Base-by-base conservation (phyloP, 2,329 filamentous ascomycete species). In the Fusarium sp. region DNA sequence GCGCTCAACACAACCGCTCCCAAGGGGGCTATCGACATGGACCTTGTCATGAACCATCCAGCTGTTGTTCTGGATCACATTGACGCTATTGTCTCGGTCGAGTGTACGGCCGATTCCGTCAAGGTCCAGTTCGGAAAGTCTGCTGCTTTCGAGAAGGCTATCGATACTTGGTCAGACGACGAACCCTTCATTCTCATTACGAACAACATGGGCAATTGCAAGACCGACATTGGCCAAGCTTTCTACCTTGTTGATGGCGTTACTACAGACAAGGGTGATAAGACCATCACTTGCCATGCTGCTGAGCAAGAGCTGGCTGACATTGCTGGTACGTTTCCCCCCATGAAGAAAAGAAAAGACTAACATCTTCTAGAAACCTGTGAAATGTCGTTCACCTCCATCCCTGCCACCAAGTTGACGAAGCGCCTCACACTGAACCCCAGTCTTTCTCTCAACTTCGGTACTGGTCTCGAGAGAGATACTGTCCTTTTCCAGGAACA, bases 31-130 rank as follows among this genome's bases (percentile, higher is more conserved):
- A 68, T 68, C 2, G 63, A 68, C 2, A 68, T 68, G 54, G 54
- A 68, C 22, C 65, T 68, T 0, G 45, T 68, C 5, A 68, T 68
- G 65, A 68, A 68, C 24, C 65, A 68, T 24, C 65, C 65, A 7
- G 65, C 65, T 38, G 63, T 68, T n/a, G 45, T 68, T 11, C 38
- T 68, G 1, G 65, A 68, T 7, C 59, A 68, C 20, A 68, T 68
- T 6, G 65, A 68, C 2, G 65, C 63, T 3, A 52, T 68, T 13
- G 42, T 44, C 2, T 68, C 65, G 0, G 65, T 68, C 1, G 45
- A 68, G 11, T 68, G 65, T 7, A 31, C 63, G 0, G 31, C 39
- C 2, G 65, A 47, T 13, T 36, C 63, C 0, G n/a, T 61, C 13
- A 49, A 52, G 12, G 65, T 68, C 1, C 65, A 68, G 6, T 68